Base-by-base conservation (phyloP, 2,329 filamentous ascomycete genomes). In the Tolypocladium inflatum region DNA sequence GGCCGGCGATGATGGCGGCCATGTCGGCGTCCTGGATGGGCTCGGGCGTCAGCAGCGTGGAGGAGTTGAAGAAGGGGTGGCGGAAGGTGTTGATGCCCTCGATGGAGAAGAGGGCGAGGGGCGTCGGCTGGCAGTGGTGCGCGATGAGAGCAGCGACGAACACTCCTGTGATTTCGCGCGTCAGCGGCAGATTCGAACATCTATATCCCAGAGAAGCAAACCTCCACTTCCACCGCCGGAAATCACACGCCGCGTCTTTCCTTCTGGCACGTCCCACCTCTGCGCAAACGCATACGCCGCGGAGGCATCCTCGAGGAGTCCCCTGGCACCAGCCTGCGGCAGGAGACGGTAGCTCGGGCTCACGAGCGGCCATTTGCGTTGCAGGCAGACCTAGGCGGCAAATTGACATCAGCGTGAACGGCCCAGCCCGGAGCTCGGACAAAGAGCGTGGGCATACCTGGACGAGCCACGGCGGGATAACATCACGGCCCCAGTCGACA, bases 31-130 rank as follows among this genome's bases (percentile, higher is more conserved):
- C 63, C 1, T 56, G 35, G 33, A 72, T 66, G 19, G 65, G 68
- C 8, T 69, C 64, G 0, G 67, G 63, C 1, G 64, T 63, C 26
- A 69, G 61, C 2, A 70, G 65, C 0, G 60, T 61, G 9, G 71
- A 73, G 1, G 70, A 73, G 59, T 66, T 68, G 64, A 71, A 74
- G 63, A 73, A 73, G 6, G 56, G 58, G 54, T 74, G 72, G 30
- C 64, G 67, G 57, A 73, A 73, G 10, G 71, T 72, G 53, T 68
- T 64, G 60, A 74, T 73, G 37, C 71, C 71, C 1, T 65, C 66
- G 60, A 72, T 70, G 59, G 68, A 70, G 37, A 74, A 62, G 30
- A 74, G 63, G 1, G 71, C 70, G 1, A 68, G 15, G 2, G 71
- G 71, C 5, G 66, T 61, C 1, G 68, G 69, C 1, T 59, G 54